Evolutionary conservation across 495 filamentous ascomycete species (phyloP), one percentile per base, ranked within the genome.

Genomic region (Glarea lozoyensis): DNA sequence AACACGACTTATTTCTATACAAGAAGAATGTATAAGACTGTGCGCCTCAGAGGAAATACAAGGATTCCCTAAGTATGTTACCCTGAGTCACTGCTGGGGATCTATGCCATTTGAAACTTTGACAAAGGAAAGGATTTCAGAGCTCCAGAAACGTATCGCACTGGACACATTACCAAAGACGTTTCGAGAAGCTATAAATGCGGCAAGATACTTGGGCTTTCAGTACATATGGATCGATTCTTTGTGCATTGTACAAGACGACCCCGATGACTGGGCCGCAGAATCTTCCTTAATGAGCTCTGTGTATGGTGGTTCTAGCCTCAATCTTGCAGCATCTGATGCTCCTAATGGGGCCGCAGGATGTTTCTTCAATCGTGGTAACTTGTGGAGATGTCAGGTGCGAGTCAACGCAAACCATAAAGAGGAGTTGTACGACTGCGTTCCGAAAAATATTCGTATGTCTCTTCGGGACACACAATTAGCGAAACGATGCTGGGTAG

Each of bases 51-150:
- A n/a, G 25, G n/a, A 29, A 7, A 7, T 29, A 29, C 7, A 29
- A 7, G 25, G 25, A n/a, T 7, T 7, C n/a, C 25, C 25, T 29
- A 29, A 29, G 25, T 43, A 43, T n/a, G 40, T 30, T 10, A 43
- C 40, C 22, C 29, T 43, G 10, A 33, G 25, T 13, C 40, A 43
- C 23, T 43, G 40, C 17, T 43, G 40, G 40, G 40, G 40, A 21
- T 19, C 29, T 12, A 3, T 7, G 1, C 11, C 1, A 10, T 16
- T 20, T 20, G 29, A 10, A 13, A 12, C 25, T 19, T 12, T 34
- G 6, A 20, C 20, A 15, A 18, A 20, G 17, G 9, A 4, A 7
- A 37, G 20, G 13, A 3, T 37, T 10, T 18, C 16, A 17, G 18
- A 13, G 10, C 11, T 19, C 3, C 34, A 11, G 3, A 16, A 37